phyloP scores from a whole-genome alignment of 1,284 basidiomycete genomes.

The Ganoderma boninense region DNA sequence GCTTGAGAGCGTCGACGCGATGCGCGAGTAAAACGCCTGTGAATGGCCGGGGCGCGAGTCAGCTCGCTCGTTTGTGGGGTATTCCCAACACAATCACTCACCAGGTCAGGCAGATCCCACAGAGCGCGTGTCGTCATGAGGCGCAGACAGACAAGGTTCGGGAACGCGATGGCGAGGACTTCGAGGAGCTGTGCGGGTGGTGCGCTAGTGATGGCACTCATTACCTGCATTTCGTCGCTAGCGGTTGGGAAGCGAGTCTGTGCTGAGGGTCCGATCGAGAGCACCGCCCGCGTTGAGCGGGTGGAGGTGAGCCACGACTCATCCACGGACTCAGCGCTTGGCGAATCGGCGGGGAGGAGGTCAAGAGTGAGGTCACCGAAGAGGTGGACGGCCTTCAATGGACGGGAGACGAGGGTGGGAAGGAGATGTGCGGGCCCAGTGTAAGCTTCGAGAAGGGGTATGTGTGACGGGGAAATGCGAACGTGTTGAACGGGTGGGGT shows the following conservation, averaged over 20 bases:
- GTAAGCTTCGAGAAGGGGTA: slow-evolving; percentile 64
- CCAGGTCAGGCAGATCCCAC: slow-evolving; percentile 44
- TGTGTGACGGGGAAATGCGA: slow-evolving; percentile 36
- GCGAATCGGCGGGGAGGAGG: slow-evolving; percentile 53
- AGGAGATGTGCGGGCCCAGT: slow-evolving; percentile 66
- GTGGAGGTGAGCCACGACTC: slow-evolving; percentile 41
- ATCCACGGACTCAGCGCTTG: slow-evolving; percentile 50
- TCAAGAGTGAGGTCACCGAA: slow-evolving; percentile 63
- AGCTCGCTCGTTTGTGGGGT: background rate
- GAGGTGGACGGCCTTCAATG: slow-evolving; percentile 68
- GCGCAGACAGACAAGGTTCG: slow-evolving; percentile 44
- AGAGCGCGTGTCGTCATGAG: slow-evolving; percentile 45
- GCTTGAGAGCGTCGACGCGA: slow-evolving; percentile 61
- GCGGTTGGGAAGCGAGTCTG: slow-evolving; percentile 19
- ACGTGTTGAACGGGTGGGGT: slow-evolving; percentile 36
- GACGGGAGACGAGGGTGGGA: slow-evolving; percentile 66
- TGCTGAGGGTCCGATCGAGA: slow-evolving; percentile 16
- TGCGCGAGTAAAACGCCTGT: slow-evolving; percentile 70
- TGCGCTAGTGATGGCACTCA: slow-evolving; percentile 47
- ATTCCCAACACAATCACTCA: slow-evolving; percentile 31
- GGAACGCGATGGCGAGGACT: slow-evolving; percentile 43
- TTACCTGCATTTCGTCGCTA: slow-evolving; percentile 35
- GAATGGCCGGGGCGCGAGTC: slow-evolving; percentile 14
- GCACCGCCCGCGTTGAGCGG: slow-evolving; percentile 11
- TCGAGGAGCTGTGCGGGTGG: slow-evolving; percentile 45